Evolutionary conservation across 2,329 filamentous ascomycete genomes (phyloP), one percentile per base, ranked within the genome.

Genomic region (Myriosclerotinia curreyana): DNA sequence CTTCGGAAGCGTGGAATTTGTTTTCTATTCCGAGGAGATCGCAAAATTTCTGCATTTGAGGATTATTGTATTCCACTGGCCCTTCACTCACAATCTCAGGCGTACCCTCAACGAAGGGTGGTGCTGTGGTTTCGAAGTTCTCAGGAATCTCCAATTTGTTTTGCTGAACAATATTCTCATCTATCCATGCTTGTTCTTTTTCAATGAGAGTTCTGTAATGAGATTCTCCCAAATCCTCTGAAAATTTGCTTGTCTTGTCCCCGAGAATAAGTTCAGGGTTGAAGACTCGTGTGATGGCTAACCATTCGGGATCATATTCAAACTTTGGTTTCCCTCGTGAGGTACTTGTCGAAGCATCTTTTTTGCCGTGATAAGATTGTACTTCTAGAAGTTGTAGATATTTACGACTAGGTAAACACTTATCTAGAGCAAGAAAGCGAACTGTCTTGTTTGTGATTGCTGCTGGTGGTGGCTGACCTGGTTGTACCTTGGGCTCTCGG

Each of bases 261-360:
- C 91, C 90, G 46, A 94, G 78, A 1, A 79, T 76, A 2, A 95
- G 80, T 49, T 85, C 81, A 3, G 80, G 71, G 49, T 90, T 85
- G 73, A 98, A 96, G 9, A 87, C 88, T 50, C 94, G 89, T 15
- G 88, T 93, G 68, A 99, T 97, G 50, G 95, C 90, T 9, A 99
- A 86, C 94, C 94, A 99, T 78, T 99, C 95, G 14, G 88, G 86
- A 75, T 99, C 95, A 74, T 99, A 98, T 59, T 74, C 70, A 50
- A 74, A 73, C 55, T 68, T 71, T 17, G 65, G 68, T 52, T 69
- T 71, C 12, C 63, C 40, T 51, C 67, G 65, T 25, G 66, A 56
- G 15, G 59, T 60, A 28, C 5, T 72, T 69, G 50, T 68, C 25
- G 20, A 11, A 68, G 59, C 72, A 60, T 3, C 63, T 51, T 44